Base-by-base conservation (phyloP, 371 early-diverging fungal species). In the Apophysomyces ossiformis region DNA sequence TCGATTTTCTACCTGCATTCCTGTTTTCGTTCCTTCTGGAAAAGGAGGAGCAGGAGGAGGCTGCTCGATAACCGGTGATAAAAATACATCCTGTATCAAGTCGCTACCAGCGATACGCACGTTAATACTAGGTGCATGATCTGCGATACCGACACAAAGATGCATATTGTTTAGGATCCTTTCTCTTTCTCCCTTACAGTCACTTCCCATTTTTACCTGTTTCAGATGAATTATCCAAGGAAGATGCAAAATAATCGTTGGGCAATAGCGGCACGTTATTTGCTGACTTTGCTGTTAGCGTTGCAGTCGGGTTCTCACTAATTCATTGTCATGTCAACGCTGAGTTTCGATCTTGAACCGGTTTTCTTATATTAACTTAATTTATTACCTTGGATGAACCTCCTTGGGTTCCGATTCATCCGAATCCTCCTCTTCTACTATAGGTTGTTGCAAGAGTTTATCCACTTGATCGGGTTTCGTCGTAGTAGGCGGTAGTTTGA, bases 21-120 rank as follows among this genome's bases (percentile, higher is more conserved):
- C 50, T 11, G 68, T 68, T 56, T 68, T 50, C n/a, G 47, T 46
- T 57, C 65, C 65, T 21, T 26, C 57, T 41, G 58, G 41, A 5
- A 41, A 36, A 21, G 44, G 50, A 39, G 60, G 7, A 45, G 45
- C n/a, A 37, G 69, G 46, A 36, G 64, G 69, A 26, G 61, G 62
- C 16, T 39, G 60, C 44, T 60, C 67, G 8, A 69, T 43, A 21
- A 70, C 60, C 12, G 70, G 70, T 26, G 71, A 71, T 11, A 71
- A 32, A 39, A 71, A 62, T 5, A 63, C 63, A 37, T 70, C 70
- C 21, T 70, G 66, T 41, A 63, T 65, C 16, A 64, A 39, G 36
- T 71, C 67, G 9, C 64, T 61, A n/a, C 67, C 64, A 36, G 65
- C 58, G 36, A 69, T 69, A 11, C 67, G 71, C 7, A 70, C 70